Conservation (phyloP, 176 grass and related monocot genomes). For the Oryza longistaminata region DNA sequence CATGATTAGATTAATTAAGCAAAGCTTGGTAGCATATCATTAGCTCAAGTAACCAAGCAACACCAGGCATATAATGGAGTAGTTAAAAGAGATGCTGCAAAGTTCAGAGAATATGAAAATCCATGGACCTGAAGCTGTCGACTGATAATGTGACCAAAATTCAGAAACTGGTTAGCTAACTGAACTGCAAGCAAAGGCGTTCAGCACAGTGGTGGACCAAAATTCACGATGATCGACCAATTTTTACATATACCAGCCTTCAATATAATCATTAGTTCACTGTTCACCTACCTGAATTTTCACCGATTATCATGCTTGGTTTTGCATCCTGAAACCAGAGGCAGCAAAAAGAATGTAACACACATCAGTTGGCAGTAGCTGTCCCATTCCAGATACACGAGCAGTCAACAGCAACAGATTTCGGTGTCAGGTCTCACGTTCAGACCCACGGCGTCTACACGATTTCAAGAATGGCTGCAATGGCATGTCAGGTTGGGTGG, state of each 20-base stretch:
- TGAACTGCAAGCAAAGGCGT: neutral
- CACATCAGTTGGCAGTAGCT: neutral
- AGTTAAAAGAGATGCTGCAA: neutral
- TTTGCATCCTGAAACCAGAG: neutral
- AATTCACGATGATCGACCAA: neutral
- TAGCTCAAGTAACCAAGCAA: neutral
- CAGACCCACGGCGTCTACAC: neutral
- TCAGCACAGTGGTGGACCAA: too few relatives aligned
- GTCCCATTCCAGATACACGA: neutral
- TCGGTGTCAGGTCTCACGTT: conserved; percentile 18
- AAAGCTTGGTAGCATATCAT: neutral
- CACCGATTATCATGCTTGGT: neutral
- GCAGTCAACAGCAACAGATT: neutral
- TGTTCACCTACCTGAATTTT: neutral
- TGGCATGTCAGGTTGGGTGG: neutral
- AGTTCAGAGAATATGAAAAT: neutral
- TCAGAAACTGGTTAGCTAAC: neutral
- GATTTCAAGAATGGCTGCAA: neutral
- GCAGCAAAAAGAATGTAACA: neutral
- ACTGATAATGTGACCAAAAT: conserved; percentile 4
- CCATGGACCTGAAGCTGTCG: neutral
- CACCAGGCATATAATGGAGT: neutral
- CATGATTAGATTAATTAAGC: neutral
- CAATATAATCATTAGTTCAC: neutral
- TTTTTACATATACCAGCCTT: too few relatives aligned